A percentile compares a stretch with the other conserved stretches of the same genome.
Evolutionary conservation across 208 protist species (phyloP).

Genomic region (Hexamita inflata): DNA sequence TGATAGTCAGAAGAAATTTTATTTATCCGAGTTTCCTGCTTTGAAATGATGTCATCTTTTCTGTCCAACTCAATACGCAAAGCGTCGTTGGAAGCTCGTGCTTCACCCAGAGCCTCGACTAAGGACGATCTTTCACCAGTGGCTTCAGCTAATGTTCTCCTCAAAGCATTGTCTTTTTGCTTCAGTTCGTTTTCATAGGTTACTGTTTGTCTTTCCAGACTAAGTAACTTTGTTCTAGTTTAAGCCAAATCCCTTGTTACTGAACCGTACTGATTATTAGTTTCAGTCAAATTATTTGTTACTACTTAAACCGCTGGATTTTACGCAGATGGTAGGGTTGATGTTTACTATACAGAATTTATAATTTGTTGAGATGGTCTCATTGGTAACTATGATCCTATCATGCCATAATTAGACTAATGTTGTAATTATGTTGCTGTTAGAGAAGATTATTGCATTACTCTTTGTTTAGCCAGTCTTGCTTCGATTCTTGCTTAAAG

Average conservation of each 20-base stretch:
- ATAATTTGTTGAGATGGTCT: too few relatives aligned
- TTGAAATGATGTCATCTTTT: background rate
- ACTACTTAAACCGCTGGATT: too few relatives aligned
- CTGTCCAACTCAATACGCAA: background rate
- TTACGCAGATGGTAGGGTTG: too few relatives aligned
- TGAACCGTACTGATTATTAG: too few relatives aligned
- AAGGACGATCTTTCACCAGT: background rate
- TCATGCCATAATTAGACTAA: too few relatives aligned
- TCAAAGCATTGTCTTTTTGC: conserved; percentile 2
- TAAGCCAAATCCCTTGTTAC: background rate
- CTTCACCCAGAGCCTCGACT: conserved; percentile 10
- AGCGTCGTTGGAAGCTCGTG: background rate
- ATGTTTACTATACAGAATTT: too few relatives aligned
- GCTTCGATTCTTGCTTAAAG: too few relatives aligned
- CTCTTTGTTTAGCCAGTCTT: too few relatives aligned
- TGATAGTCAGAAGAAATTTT: background rate
- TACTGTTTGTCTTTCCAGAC: background rate
- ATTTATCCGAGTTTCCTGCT: background rate
- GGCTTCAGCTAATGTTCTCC: conserved; percentile 11
- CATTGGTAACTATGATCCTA: too few relatives aligned
- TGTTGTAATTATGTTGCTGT: too few relatives aligned
- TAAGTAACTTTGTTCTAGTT: background rate
- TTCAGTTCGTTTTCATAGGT: background rate
- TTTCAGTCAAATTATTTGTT: too few relatives aligned
- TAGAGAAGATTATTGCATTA: too few relatives aligned